These are phyloP conservation scores for Begonia fuchsioides DNA, from an alignment of 306 rosid species.

Conservation along the genomic window DNA sequence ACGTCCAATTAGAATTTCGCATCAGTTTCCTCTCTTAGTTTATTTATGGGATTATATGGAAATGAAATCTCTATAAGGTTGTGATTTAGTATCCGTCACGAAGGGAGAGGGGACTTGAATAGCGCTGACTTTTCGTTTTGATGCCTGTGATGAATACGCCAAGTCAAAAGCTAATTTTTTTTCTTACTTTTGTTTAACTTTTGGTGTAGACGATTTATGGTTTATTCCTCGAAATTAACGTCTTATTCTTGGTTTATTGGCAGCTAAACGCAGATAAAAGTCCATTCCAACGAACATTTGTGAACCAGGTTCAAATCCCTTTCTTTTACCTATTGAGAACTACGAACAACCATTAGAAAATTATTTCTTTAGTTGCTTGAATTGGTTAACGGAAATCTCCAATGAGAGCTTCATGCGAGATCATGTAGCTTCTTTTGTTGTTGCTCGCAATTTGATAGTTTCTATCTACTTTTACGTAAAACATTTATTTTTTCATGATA, in stretches of 20 bases:
- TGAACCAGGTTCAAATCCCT: constrained; percentile 62
- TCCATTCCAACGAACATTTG: constrained; percentile 92
- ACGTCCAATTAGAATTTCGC: too few relatives aligned
- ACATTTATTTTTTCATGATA: too few relatives aligned
- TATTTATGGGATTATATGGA: too few relatives aligned
- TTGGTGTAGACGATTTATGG: constrained; percentile 1
- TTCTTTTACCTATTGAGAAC: too few relatives aligned
- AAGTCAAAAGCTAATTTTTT: constrained; percentile 12
- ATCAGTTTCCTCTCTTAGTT: too few relatives aligned
- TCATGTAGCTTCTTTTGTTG: background rate
- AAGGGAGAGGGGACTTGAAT: background rate
- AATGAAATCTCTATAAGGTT: too few relatives aligned
- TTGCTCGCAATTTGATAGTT: too few relatives aligned
- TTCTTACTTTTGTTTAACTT: constrained; percentile 1
- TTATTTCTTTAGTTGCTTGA: constrained; percentile 3
- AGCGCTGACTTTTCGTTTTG: too few relatives aligned
- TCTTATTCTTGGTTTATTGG: constrained; percentile 18
- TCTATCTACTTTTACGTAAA: too few relatives aligned
- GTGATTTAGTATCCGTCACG: too few relatives aligned
- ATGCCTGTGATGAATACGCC: too few relatives aligned
- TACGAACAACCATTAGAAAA: background rate
- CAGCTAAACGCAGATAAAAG: constrained; percentile 98
- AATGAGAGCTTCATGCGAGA: background rate
- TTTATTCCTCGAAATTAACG: constrained; percentile 9
- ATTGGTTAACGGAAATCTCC: constrained; percentile 1